phyloP scores from a whole-genome alignment of 1,284 basidiomycete species.

The Bondarzewia mesenterica region DNA sequence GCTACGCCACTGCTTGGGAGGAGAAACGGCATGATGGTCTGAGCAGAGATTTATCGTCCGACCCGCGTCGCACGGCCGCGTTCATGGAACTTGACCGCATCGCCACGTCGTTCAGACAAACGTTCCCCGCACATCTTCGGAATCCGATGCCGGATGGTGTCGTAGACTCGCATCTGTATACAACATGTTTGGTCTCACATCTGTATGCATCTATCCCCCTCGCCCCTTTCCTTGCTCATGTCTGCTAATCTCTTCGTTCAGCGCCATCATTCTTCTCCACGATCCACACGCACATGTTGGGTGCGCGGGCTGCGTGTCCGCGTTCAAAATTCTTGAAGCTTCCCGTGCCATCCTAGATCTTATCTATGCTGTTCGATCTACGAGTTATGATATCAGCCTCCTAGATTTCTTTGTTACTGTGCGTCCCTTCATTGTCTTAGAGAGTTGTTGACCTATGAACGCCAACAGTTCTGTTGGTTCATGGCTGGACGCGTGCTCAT shows the following conservation, averaged over 20 bases:
- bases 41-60: constrained; percentile 24
- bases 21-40: constrained; percentile 6
- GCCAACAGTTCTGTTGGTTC: constrained; percentile 63
- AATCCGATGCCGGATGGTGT: constrained; percentile 47
- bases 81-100: constrained; percentile 61
- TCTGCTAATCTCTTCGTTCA: constrained; percentile 3
- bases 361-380: constrained; percentile 57
- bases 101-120: constrained; percentile 45
- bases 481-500: constrained; percentile 55
- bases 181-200: constrained; percentile 51
- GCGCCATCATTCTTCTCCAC: constrained; percentile 37
- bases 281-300: constrained; percentile 63
- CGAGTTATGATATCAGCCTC: constrained; percentile 61
- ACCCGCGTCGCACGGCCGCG: constrained; percentile 49
- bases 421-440: constrained; percentile 6
- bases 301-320: constrained; percentile 51
- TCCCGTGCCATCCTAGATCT: constrained; percentile 59
- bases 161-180: constrained; percentile 61
- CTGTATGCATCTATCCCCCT: constrained; percentile 42
- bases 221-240: not conserved
- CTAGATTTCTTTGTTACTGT: constrained; percentile 40
- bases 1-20: constrained; percentile 23
- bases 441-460: constrained; percentile 3
- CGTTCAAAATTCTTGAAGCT: constrained; percentile 55
- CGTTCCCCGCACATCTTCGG: constrained; percentile 49